Evolutionary conservation across 345 rosid genomes (phyloP).

Genomic region (Linum usitatissimum): DNA sequence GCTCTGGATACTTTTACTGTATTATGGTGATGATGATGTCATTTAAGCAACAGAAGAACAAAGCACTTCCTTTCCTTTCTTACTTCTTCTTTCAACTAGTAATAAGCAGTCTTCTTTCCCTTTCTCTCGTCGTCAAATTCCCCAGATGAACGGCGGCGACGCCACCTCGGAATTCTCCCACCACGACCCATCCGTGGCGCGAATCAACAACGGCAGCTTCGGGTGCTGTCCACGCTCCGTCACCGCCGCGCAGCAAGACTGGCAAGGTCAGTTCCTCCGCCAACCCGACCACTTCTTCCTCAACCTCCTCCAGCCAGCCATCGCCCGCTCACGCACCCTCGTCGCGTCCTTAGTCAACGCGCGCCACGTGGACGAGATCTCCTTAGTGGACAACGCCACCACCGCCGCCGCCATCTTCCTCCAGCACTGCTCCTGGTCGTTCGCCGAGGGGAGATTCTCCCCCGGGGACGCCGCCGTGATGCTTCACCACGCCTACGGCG

Average conservation of each 20-base stretch:
- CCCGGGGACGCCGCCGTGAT: conserved; percentile 43
- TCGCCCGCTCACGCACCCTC: conserved; percentile 39
- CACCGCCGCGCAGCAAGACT: conserved; percentile 37
- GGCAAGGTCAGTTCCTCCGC: conserved; percentile 52
- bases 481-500: conserved; percentile 66
- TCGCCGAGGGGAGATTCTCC: conserved; percentile 45
- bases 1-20: no score
- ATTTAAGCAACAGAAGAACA: no score
- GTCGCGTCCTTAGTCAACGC: conserved; percentile 55
- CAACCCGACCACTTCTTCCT: conserved; percentile 74
- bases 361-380: conserved; percentile 52
- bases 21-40: no score
- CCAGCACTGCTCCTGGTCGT: conserved; percentile 53
- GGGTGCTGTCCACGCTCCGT: conserved; percentile 68
- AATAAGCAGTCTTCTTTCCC: no score
- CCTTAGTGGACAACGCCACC: conserved; percentile 68
- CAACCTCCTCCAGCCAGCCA: conserved; percentile 47
- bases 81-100: no score
- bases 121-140: not conserved
- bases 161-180: conserved; percentile 49
- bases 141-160: not conserved
- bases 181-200: conserved; percentile 44
- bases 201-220: conserved; percentile 79
- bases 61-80: no score
- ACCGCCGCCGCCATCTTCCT: conserved; percentile 81